Percentiles rank a stretch among this genome's conserved stretches.
Evolutionary conservation across 164 flowering plant species (phyloP).

Genomic region (Chimonanthus praecox): DNA sequence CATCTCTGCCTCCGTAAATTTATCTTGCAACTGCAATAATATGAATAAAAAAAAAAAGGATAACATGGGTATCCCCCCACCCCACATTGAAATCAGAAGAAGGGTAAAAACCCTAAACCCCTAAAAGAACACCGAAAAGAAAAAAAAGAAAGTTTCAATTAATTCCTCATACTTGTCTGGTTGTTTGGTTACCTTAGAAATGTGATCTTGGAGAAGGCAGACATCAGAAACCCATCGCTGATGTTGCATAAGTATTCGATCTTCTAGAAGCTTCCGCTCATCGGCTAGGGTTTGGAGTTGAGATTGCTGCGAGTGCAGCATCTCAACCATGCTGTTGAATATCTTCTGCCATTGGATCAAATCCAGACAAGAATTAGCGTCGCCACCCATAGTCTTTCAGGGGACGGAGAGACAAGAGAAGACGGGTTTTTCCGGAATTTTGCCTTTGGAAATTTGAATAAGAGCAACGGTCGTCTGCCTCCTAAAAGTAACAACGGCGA

Average conservation of each 20-base stretch:
- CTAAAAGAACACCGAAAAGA: background rate
- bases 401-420: background rate
- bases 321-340: conserved; percentile 28
- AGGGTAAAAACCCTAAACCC: conserved; percentile 14
- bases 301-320: conserved; percentile 34
- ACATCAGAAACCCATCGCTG: conserved; percentile 41
- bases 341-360: conserved; percentile 32
- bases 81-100: background rate
- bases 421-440: background rate
- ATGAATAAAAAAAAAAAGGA: no score
- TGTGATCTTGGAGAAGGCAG: conserved; percentile 28
- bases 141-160: no score
- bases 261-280: conserved; percentile 41
- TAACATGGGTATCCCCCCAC: no score
- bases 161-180: background rate
- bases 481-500: no score
- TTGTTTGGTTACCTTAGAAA: conserved; percentile 32
- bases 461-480: background rate
- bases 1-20: conserved; percentile 27
- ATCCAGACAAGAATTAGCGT: conserved; percentile 7
- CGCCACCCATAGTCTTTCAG: background rate
- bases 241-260: conserved; percentile 33
- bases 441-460: background rate
- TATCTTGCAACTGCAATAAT: conserved; percentile 39
- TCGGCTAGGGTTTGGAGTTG: conserved; percentile 39